These are phyloP conservation scores for Lithospermum erythrorhizon DNA, from an alignment of 257 asterid species.

Conservation along the genomic window DNA sequence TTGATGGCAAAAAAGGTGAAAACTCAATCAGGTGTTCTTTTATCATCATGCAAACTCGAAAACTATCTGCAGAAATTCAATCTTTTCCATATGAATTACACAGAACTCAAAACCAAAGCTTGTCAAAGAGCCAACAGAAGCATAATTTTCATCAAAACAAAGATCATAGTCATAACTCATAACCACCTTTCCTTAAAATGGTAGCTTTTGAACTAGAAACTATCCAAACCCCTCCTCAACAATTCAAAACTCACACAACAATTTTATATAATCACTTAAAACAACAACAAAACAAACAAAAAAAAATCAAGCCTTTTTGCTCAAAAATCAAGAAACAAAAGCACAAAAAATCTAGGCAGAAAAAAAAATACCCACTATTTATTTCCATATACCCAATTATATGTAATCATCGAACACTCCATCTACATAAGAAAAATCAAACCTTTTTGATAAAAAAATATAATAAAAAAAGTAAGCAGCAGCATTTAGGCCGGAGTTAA, in stretches of 20 bases:
- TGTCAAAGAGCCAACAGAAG: too few relatives aligned
- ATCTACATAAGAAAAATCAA: conserved; percentile 9
- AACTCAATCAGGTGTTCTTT: background rate
- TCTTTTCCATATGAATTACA: too few relatives aligned
- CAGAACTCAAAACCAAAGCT: too few relatives aligned
- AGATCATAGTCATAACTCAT: background rate
- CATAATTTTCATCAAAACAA: background rate
- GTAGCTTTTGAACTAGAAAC: background rate
- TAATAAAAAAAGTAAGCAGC: background rate
- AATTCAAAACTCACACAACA: background rate
- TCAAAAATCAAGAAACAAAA: conserved; percentile 3
- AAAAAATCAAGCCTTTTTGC: background rate
- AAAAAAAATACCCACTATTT: conserved; percentile 19
- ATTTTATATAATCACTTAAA: background rate
- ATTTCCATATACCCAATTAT: conserved; percentile 10
- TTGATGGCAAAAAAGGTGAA: background rate
- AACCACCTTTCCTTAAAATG: background rate
- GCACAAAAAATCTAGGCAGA: conserved; percentile 8
- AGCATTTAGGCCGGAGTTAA: conserved; percentile 13
- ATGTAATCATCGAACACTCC: background rate
- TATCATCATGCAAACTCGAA: too few relatives aligned
- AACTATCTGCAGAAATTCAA: too few relatives aligned
- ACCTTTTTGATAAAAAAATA: conserved; percentile 11
- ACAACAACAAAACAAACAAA: background rate
- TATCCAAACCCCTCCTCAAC: background rate